Conservation (phyloP, 495 filamentous ascomycete species). For the Daldinia vernicosa region DNA sequence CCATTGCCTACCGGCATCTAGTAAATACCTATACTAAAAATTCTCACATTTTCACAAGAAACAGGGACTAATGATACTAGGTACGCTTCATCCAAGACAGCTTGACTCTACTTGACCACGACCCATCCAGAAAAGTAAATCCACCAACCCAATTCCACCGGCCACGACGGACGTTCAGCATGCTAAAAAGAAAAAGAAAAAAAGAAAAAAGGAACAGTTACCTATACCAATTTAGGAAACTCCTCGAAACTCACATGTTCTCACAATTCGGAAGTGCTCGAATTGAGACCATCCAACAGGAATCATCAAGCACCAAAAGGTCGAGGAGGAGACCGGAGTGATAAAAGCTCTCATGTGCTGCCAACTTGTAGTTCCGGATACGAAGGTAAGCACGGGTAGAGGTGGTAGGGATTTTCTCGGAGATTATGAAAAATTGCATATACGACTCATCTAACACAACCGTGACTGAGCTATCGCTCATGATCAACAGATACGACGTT, state of each 20-base stretch:
- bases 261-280: not conserved
- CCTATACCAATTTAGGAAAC: not conserved
- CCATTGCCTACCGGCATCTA: too few species aligned
- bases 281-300: not conserved
- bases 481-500: too few species aligned
- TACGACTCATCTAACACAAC: not conserved
- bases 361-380: not conserved
- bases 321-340: not conserved
- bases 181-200: too few species aligned
- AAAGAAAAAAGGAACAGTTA: too few species aligned
- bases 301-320: not conserved
- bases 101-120: too few species aligned
- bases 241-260: not conserved
- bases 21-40: too few species aligned
- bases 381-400: not conserved
- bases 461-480: not conserved
- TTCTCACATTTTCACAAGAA: too few species aligned
- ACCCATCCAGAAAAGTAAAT: too few species aligned
- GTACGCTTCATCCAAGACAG: too few species aligned
- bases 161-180: not conserved
- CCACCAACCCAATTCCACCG: not conserved
- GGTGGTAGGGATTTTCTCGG: conserved; percentile 1
- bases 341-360: not conserved
- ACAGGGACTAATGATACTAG: too few species aligned
- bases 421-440: not conserved